These are phyloP conservation scores for Yarrowia alimentaria DNA, from an alignment of 805 yeast genomes.

Conservation along the genomic window DNA sequence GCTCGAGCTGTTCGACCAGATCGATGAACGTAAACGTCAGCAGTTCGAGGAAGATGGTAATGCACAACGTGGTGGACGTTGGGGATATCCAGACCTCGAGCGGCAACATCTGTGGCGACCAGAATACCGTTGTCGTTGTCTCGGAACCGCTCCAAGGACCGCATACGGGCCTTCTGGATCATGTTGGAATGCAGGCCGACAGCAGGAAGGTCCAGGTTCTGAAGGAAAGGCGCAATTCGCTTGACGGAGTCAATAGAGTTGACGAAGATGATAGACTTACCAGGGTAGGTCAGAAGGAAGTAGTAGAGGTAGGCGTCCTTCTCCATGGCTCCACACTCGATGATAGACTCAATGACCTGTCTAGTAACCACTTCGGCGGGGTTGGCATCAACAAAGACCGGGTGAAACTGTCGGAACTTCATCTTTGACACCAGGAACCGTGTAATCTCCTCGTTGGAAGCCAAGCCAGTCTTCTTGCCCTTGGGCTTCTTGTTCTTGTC, in stretches of 20 bases:
- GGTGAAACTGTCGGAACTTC: conserved; percentile 64
- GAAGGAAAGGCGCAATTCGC: conserved; percentile 73
- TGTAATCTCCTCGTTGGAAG: conserved; percentile 55
- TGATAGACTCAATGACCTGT: conserved; percentile 75
- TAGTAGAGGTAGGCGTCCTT: conserved; percentile 89
- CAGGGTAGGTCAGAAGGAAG: conserved; percentile 81
- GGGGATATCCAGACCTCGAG: conserved; percentile 93
- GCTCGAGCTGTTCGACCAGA: conserved; percentile 99
- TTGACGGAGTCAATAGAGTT: conserved; percentile 95
- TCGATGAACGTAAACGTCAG: conserved; percentile 91
- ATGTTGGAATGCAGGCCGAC: conserved; percentile 88
- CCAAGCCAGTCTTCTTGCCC: conserved; percentile 32
- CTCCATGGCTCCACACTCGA: conserved; percentile 87
- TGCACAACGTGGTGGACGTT: conserved; percentile 91
- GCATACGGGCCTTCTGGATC: conserved; percentile 89
- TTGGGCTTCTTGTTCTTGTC: conserved; percentile 40
- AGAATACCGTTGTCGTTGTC: conserved; percentile 51
- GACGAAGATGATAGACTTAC: conserved; percentile 85
- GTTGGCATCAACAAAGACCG: conserved; percentile 76
- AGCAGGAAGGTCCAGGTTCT: conserved; percentile 60
- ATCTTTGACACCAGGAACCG: conserved; percentile 65
- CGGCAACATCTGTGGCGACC: conserved; percentile 96
- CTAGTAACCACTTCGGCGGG: conserved; percentile 78
- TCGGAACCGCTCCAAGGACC: conserved; percentile 78
- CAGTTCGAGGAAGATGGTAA: conserved; percentile 90